Conservation (phyloP, 2,329 filamentous ascomycete species). For the Hymenoscyphus infarciens region DNA sequence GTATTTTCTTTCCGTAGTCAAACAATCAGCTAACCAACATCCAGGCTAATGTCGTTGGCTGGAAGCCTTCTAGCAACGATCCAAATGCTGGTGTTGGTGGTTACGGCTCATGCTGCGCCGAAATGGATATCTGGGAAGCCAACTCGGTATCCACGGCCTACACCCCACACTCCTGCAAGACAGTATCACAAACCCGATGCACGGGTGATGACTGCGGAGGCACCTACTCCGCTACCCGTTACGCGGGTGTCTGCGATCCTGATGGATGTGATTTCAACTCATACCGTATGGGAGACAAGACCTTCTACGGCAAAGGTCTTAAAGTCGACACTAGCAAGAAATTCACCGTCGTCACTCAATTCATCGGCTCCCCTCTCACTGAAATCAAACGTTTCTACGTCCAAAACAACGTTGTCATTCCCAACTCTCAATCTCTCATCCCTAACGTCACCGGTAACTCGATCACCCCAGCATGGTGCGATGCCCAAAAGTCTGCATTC, state of each 20-base stretch:
- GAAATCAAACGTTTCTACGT: slow-evolving; percentile 39
- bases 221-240: slow-evolving; percentile 45
- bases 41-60: slow-evolving; percentile 51
- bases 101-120: slow-evolving; percentile 61
- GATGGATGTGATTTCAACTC: slow-evolving; percentile 62
- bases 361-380: slow-evolving; percentile 49
- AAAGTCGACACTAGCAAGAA: slow-evolving; percentile 51
- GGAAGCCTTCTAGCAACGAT: slow-evolving; percentile 46
- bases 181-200: slow-evolving; percentile 38
- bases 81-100: slow-evolving; percentile 49
- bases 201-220: slow-evolving; percentile 39
- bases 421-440: slow-evolving; percentile 46
- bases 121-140: slow-evolving; percentile 67
- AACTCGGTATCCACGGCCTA: slow-evolving; percentile 55
- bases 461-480: slow-evolving; percentile 57
- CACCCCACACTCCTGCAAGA: slow-evolving; percentile 56
- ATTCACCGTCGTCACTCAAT: slow-evolving; percentile 58
- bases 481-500: slow-evolving; percentile 52
- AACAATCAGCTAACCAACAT: neutral
- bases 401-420: slow-evolving; percentile 49
- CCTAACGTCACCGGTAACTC: slow-evolving; percentile 46
- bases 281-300: slow-evolving; percentile 53
- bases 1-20: slow-evolving; percentile 17
- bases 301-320: slow-evolving; percentile 53
- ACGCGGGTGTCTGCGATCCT: slow-evolving; percentile 54